phyloP scores from a whole-genome alignment of 495 filamentous ascomycete genomes.

The Parathielavia appendiculata region DNA sequence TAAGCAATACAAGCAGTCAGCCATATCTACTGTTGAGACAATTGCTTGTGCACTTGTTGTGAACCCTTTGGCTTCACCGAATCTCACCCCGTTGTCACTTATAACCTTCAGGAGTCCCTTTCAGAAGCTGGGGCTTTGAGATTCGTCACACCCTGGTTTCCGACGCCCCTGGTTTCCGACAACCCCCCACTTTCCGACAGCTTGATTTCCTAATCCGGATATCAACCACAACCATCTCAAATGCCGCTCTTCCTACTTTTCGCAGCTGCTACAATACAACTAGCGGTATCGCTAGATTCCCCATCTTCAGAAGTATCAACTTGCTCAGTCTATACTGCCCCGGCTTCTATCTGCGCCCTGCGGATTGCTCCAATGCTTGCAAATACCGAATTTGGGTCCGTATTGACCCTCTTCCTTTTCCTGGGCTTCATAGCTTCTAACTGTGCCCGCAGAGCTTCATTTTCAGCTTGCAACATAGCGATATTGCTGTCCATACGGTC shows the following conservation, averaged over 20 bases:
- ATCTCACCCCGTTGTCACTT: too few species aligned
- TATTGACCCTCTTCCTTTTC: not conserved
- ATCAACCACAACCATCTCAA: not conserved
- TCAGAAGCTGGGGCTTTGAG: too few species aligned
- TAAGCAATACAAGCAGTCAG: too few species aligned
- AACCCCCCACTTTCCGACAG: not conserved
- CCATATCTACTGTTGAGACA: too few species aligned
- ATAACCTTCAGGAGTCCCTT: too few species aligned
- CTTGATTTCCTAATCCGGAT: not conserved
- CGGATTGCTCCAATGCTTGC: not conserved
- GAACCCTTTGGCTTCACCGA: too few species aligned
- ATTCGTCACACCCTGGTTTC: too few species aligned
- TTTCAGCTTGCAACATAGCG: not conserved
- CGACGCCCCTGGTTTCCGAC: not conserved
- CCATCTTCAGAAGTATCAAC: slow-evolving; percentile 2
- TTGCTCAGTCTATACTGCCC: not conserved
- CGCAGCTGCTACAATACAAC: not conserved
- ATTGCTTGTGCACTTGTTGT: too few species aligned
- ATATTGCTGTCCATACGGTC: not conserved
- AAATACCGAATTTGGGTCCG: not conserved
- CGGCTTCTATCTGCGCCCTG: not conserved
- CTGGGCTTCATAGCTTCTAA: too few species aligned
- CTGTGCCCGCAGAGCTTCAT: too few species aligned
- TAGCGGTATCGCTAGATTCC: not conserved
- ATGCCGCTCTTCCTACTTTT: not conserved